These are phyloP conservation scores for Rhynchosporium secalis DNA, from an alignment of 2,329 filamentous ascomycete genomes.

Conservation along the genomic window DNA sequence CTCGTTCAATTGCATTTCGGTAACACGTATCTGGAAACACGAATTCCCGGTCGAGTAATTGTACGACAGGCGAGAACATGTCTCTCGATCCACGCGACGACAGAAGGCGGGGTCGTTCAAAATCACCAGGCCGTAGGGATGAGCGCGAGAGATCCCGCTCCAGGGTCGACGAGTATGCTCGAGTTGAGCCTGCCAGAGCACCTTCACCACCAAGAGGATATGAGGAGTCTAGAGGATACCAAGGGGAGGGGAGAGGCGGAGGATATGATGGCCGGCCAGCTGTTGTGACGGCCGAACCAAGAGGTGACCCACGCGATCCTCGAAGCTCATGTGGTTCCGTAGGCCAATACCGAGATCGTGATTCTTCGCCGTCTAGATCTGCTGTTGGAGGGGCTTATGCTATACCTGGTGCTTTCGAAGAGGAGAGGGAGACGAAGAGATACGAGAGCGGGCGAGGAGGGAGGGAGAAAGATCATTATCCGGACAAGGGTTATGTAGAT, in stretches of 20 bases:
- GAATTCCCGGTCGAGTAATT: background rate
- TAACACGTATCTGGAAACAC: background rate
- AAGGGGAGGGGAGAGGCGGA: background rate
- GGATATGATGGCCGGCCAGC: slow-evolving; percentile 17
- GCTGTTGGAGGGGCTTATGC: slow-evolving; percentile 17
- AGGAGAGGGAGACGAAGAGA: slow-evolving; percentile 25
- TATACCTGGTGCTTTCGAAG: slow-evolving; percentile 28
- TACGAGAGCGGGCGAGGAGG: slow-evolving; percentile 22
- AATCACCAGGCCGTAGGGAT: slow-evolving; percentile 35
- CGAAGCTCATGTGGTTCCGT: slow-evolving; percentile 18
- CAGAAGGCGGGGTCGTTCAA: slow-evolving; percentile 34
- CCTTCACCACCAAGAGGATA: slow-evolving; percentile 21
- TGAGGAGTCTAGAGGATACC: slow-evolving; percentile 20
- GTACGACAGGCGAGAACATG: slow-evolving; percentile 23
- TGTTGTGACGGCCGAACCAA: slow-evolving; percentile 23
- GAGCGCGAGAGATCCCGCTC: slow-evolving; percentile 32
- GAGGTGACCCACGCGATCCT: slow-evolving; percentile 19
- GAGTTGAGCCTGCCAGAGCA: slow-evolving; percentile 20
- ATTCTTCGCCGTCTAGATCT: slow-evolving; percentile 3
- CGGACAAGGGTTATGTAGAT: slow-evolving; percentile 23
- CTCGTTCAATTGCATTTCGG: slow-evolving; percentile 6
- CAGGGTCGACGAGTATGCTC: slow-evolving; percentile 24
- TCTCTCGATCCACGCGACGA: slow-evolving; percentile 38
- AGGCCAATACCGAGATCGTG: slow-evolving; percentile 17
- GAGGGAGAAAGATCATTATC: slow-evolving; percentile 30